These are phyloP conservation scores for Waltergamsia citrina DNA, from an alignment of 2,329 filamentous ascomycete species.

Conservation along the genomic window DNA sequence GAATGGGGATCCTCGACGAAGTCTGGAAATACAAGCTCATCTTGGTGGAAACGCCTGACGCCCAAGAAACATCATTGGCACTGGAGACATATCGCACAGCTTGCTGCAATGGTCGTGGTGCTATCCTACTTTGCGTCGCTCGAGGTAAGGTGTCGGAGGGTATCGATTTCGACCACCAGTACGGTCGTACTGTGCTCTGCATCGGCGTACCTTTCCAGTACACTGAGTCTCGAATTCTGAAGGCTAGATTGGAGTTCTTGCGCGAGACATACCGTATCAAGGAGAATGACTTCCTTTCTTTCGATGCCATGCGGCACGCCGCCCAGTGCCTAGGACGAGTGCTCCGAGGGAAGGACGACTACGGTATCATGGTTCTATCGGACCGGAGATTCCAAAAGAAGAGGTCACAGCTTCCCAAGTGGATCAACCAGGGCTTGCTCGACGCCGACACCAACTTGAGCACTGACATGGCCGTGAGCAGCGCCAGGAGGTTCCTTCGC, in stretches of 20 bases:
- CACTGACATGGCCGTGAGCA: slow-evolving; percentile 89
- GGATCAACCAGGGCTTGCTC: slow-evolving; percentile 83
- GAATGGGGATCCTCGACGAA: slow-evolving; percentile 93
- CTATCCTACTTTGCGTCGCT: slow-evolving; percentile 87
- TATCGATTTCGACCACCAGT: slow-evolving; percentile 99
- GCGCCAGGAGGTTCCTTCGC: slow-evolving; percentile 79
- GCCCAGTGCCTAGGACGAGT: slow-evolving; percentile 95
- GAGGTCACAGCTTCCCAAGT: slow-evolving; percentile 81
- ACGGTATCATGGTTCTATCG: slow-evolving; percentile 98
- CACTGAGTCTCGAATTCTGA: slow-evolving; percentile 93
- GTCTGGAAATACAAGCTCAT: slow-evolving; percentile 99
- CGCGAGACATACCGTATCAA: slow-evolving; percentile 93
- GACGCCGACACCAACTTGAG: slow-evolving; percentile 84
- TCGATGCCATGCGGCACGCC: slow-evolving; percentile 98
- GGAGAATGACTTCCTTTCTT: slow-evolving; percentile 95
- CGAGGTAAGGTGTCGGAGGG: slow-evolving; percentile 96
- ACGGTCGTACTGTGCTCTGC: slow-evolving; percentile 88
- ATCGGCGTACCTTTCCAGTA: slow-evolving; percentile 99
- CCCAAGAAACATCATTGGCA: slow-evolving; percentile 91
- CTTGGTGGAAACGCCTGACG: slow-evolving; percentile 92
- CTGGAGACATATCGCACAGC: slow-evolving; percentile 95
- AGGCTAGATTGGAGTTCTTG: slow-evolving; percentile 91
- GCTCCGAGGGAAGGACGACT: slow-evolving; percentile 92
- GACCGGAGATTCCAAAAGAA: slow-evolving; percentile 93
- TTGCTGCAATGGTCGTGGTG: slow-evolving; percentile 92